phyloP scores from a whole-genome alignment of 106 monocot genomes.

The Acorus gramineus region DNA sequence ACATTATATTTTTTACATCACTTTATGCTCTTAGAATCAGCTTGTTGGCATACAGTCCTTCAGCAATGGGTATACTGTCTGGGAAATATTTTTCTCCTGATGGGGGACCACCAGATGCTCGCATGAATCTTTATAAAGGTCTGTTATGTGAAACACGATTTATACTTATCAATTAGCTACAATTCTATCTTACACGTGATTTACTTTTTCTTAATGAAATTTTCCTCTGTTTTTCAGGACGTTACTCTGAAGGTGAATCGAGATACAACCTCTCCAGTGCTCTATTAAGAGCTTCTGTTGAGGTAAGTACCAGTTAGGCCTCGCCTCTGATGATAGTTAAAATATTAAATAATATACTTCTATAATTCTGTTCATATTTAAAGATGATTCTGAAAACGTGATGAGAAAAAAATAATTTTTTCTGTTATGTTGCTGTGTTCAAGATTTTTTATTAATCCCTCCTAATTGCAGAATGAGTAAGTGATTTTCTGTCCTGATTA shows the following conservation, averaged over 20 bases:
- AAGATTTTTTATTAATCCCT: too few relatives aligned
- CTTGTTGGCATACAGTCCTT: conserved; percentile 82
- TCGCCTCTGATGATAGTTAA: too few relatives aligned
- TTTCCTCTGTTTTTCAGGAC: conserved; percentile 33
- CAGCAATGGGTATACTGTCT: conserved; percentile 97
- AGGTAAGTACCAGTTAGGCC: conserved; percentile 20
- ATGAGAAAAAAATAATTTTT: too few relatives aligned
- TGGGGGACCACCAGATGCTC: conserved; percentile 61
- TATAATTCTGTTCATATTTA: too few relatives aligned
- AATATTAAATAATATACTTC: too few relatives aligned
- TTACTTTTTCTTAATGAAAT: background rate
- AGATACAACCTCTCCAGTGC: conserved; percentile 63
- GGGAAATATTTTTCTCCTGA: conserved; percentile 70
- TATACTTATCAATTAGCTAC: background rate
- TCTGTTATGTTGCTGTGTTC: too few relatives aligned
- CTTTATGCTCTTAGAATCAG: conserved; percentile 33
- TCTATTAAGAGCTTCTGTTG: conserved; percentile 36
- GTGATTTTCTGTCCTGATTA: too few relatives aligned
- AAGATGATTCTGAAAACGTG: too few relatives aligned
- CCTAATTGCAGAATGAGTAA: too few relatives aligned
- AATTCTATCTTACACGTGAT: background rate
- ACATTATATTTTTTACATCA: too few relatives aligned
- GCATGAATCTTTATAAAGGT: conserved; percentile 84
- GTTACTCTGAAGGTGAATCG: conserved; percentile 90
- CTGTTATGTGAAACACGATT: background rate